phyloP scores from a whole-genome alignment of 345 rosid genomes.

The Brassica juncea region DNA sequence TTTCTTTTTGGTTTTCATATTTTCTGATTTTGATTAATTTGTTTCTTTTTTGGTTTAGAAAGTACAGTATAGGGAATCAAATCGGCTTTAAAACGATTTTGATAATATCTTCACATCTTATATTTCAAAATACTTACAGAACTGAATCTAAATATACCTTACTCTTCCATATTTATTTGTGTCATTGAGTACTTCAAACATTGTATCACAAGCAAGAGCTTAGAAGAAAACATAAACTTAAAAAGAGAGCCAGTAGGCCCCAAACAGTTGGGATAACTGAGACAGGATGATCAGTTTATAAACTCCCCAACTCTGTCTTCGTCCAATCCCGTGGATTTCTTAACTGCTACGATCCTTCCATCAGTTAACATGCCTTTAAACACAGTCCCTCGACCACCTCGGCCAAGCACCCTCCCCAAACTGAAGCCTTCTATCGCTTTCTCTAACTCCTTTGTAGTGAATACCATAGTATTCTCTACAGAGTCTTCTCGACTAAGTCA shows the following conservation, averaged over 20 bases:
- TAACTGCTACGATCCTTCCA: not conserved
- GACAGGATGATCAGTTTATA: not conserved
- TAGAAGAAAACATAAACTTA: too few species aligned
- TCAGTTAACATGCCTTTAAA: not conserved
- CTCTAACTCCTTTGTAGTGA: not conserved
- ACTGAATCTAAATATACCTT: not conserved
- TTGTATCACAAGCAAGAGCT: too few species aligned
- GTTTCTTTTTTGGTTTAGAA: not conserved
- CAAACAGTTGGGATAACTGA: not conserved
- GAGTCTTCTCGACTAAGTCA: not conserved
- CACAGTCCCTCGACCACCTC: not conserved
- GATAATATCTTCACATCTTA: not conserved
- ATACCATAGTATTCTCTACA: not conserved
- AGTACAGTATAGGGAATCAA: constrained; percentile 19
- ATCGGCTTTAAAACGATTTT: not conserved
- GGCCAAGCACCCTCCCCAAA: not conserved
- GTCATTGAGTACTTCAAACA: too few species aligned
- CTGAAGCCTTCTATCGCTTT: not conserved
- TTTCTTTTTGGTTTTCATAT: not conserved
- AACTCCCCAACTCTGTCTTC: not conserved
- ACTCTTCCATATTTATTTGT: not conserved
- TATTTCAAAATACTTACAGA: not conserved
- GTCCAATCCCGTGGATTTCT: not conserved
- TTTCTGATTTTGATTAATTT: not conserved
- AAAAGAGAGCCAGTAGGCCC: too few species aligned